phyloP scores from a whole-genome alignment of 2,329 filamentous ascomycete species.

The Nothopassalora personata region DNA sequence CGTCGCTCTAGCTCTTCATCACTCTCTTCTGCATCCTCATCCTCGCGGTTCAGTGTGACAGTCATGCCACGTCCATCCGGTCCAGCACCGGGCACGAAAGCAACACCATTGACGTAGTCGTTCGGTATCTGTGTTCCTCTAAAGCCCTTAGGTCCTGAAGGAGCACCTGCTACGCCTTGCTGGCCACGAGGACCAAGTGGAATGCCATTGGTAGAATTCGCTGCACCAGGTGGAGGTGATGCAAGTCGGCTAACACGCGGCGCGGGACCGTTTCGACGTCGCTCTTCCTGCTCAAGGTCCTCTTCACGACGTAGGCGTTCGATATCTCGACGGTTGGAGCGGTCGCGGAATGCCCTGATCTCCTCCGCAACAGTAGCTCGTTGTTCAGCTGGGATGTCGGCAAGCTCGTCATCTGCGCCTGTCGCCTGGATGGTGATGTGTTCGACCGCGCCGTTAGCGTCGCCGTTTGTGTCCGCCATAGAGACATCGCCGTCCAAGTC shows the following conservation, averaged over 20 bases:
- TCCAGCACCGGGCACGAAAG: constrained; percentile 70
- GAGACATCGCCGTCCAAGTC: constrained; percentile 18
- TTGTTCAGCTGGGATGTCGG: constrained; percentile 94
- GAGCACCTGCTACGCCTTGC: constrained; percentile 65
- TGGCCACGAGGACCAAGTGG: constrained; percentile 65
- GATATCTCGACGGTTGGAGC: constrained; percentile 80
- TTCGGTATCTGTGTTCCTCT: constrained; percentile 58
- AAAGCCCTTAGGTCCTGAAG: constrained; percentile 62
- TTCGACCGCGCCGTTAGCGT: constrained; percentile 60
- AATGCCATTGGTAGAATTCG: constrained; percentile 63
- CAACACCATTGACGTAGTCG: constrained; percentile 70
- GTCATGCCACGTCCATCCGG: constrained; percentile 39
- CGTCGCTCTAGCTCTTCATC: constrained; percentile 79
- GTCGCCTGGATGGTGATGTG: constrained; percentile 84
- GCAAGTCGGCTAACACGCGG: constrained; percentile 61
- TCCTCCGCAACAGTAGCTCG: constrained; percentile 89
- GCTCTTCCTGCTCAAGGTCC: constrained; percentile 82
- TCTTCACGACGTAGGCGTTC: constrained; percentile 85
- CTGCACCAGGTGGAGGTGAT: constrained; percentile 59
- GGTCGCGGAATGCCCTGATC: constrained; percentile 88
- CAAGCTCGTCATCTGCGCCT: constrained; percentile 75
- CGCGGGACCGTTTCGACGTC: constrained; percentile 61
- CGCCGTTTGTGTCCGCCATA: constrained; percentile 25
- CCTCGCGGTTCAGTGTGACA: constrained; percentile 59
- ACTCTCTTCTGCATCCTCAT: constrained; percentile 80